Percentiles rank a stretch among this genome's conserved stretches.
Conservation (phyloP, 495 filamentous ascomycete genomes). For the Hypoxylon rickii region DNA sequence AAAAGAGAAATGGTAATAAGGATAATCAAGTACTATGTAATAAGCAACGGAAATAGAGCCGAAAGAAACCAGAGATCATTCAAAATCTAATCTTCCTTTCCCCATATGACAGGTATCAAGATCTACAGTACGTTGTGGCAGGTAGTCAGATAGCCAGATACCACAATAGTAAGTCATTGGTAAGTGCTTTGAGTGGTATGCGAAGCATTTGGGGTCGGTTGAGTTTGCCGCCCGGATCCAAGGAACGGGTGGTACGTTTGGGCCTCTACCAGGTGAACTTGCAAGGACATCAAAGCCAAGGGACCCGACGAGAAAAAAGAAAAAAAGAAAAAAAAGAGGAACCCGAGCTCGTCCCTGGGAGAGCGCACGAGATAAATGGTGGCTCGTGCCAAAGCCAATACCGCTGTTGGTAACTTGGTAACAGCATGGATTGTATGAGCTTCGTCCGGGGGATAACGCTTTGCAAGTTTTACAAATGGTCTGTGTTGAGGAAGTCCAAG, state of each 20-base stretch:
- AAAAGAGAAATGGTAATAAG: too few species aligned
- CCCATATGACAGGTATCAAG: too few species aligned
- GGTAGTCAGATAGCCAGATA: too few species aligned
- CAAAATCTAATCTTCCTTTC: too few species aligned
- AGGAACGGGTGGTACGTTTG: constrained; percentile 19
- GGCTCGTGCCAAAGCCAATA: constrained; percentile 19
- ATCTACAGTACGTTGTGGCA: too few species aligned
- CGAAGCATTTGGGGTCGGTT: not conserved
- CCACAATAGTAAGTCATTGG: too few species aligned
- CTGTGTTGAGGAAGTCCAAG: not conserved
- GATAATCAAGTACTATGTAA: too few species aligned
- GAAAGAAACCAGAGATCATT: too few species aligned
- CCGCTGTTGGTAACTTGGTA: constrained; percentile 13
- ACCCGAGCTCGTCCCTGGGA: constrained; percentile 4
- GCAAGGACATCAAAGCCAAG: constrained; percentile 11
- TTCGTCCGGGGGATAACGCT: constrained; percentile 1
- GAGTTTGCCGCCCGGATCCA: constrained; percentile 17
- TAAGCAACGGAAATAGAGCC: too few species aligned
- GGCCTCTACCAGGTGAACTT: constrained; percentile 6
- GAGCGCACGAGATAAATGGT: constrained; percentile 7
- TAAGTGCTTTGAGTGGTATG: too few species aligned
- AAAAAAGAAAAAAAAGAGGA: constrained; percentile 1
- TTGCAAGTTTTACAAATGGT: not conserved
- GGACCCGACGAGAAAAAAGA: constrained; percentile 13
- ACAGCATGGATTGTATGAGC: constrained; percentile 2